Conservation (phyloP, 2,329 filamentous ascomycete genomes). For the Trichoderma gracile region DNA sequence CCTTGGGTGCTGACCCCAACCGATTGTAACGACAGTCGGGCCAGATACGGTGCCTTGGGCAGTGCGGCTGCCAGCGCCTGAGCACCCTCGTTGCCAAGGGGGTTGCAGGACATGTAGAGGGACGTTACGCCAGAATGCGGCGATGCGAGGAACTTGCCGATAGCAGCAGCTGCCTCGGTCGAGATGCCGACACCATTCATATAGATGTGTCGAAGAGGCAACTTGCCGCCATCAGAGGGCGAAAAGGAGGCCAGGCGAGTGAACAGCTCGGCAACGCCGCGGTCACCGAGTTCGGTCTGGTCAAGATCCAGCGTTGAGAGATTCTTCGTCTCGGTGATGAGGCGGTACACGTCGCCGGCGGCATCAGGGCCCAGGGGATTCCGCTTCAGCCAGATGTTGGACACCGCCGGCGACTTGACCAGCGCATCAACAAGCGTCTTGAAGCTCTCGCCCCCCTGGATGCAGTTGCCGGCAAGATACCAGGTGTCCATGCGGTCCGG, state of each 20-base stretch:
- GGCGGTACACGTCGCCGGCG: conserved; percentile 44
- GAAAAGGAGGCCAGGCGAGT: conserved; percentile 38
- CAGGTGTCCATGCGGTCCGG: conserved; percentile 55
- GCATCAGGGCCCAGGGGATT: conserved; percentile 50
- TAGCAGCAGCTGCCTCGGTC: conserved; percentile 34
- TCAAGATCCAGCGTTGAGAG: conserved; percentile 55
- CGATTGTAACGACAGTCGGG: conserved; percentile 45
- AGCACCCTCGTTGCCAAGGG: conserved; percentile 39
- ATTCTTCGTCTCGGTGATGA: conserved; percentile 46
- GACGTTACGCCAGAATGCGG: conserved; percentile 40
- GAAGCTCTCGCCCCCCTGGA: conserved; percentile 45
- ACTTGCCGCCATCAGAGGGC: conserved; percentile 32
- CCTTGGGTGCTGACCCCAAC: conserved; percentile 46
- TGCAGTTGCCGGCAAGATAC: conserved; percentile 58
- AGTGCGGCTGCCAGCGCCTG: conserved; percentile 37
- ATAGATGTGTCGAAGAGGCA: conserved; percentile 42
- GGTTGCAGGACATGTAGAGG: conserved; percentile 43
- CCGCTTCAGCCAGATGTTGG: conserved; percentile 56
- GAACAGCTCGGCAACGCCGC: conserved; percentile 48
- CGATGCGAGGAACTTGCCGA: conserved; percentile 39
- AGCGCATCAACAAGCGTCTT: conserved; percentile 47
- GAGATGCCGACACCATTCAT: conserved; percentile 43
- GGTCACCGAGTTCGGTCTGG: conserved; percentile 53
- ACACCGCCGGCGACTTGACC: conserved; percentile 45
- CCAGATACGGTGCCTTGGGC: conserved; percentile 38